Evolutionary conservation across 352 stramenopile genomes (phyloP), one percentile per base, ranked within the genome.

Genomic region (Globisporangium viniferum): DNA sequence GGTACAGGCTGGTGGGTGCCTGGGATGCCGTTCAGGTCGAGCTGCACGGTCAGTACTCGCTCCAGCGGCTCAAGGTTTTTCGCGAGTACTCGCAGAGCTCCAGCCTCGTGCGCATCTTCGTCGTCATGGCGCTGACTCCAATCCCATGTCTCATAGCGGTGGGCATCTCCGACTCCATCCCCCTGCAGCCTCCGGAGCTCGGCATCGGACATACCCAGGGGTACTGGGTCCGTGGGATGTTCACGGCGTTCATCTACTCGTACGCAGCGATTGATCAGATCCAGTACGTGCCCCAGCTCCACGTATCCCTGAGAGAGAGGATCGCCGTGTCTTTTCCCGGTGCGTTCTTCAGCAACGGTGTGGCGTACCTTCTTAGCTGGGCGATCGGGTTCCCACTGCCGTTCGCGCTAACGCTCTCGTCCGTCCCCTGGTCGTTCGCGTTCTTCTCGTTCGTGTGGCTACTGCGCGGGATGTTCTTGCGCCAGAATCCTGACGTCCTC

Each of bases 341-440:
- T 3, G 9, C 27, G 5, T 2, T 67, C 10, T 4, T 12, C 53
- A 31, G 29, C 46, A 51, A 35, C 64, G 8, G 3, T 2, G 36
- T 46, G 62, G 61, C 62, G 29, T 67, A 67, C 62, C 49, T 15
- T n/a, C 15, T 67, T n/a, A 69, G 44, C 8, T 41, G 44, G 29
- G 27, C 59, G 24, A 75, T 85, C 20, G 77, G 70, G 3, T 84
- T 83, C 36, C 80, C 73, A 20, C 29, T 86, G 15, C 74, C 78
- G 10, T 88, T 88, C 54, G 76, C 74, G n/a, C 69, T 82, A 2
- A 56, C 81, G 3, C 31, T 84, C 9, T 58, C 64, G 14, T 29
- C 49, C 4, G 9, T 29, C 0, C 46, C 71, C 14, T 69, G 57
- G 55, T 29, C 56, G 33, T 10, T 60, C 22, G 22, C 35, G 12